Evolutionary conservation across 2,329 filamentous ascomycete genomes (phyloP), one percentile per base, ranked within the genome.

Genomic region (Eutypa lata): DNA sequence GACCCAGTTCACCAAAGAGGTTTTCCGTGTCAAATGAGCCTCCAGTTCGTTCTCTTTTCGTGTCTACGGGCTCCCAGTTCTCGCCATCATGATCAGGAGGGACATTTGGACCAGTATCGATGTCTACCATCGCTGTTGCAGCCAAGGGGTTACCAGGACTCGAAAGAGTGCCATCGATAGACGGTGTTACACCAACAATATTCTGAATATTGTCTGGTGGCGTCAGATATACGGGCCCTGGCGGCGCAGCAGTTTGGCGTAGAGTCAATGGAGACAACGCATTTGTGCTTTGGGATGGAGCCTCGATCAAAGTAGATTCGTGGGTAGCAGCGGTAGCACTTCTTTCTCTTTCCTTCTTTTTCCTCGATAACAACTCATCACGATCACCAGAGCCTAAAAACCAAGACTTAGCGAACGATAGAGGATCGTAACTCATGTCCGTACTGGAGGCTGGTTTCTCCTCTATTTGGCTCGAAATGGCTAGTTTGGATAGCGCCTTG

Each of bases 1-100:
- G 82, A 13, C 84, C 84, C 59, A 89, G 76, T 51, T 89, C 87
- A 19, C 80, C 86, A 63, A 90, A 89, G 5, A 90, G 73, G 60
- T 87, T 77, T 28, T 82, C 81, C 8, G 78, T 73, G 22, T 79
- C 79, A 21, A 76, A 65, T 28, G 73, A 73, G 45, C 68, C 65
- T 19, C 74, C 71, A 7, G 65, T 68, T 7, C 75, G 74, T 46
- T 79, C 76, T 44, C 73, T 70, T 58, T 79, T 82, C 0, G 64
- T 45, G 35, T 80, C 78, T 19, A 64, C 50, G 7, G 65, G 64
- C 2, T 73, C 75, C 75, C 75, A 77, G 10, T 62, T 65, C n/a
- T 70, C 71, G 7, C 56, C 57, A 51, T 72, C 73, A n/a, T 61
- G 24, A 22, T 71, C 71, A 16, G 28, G 56, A 57, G 58, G 55